Percentiles rank a stretch among this genome's conserved stretches.
Conservation (phyloP, 192 early-diverging fungal genomes). For the Umbelopsis ramanniana region DNA sequence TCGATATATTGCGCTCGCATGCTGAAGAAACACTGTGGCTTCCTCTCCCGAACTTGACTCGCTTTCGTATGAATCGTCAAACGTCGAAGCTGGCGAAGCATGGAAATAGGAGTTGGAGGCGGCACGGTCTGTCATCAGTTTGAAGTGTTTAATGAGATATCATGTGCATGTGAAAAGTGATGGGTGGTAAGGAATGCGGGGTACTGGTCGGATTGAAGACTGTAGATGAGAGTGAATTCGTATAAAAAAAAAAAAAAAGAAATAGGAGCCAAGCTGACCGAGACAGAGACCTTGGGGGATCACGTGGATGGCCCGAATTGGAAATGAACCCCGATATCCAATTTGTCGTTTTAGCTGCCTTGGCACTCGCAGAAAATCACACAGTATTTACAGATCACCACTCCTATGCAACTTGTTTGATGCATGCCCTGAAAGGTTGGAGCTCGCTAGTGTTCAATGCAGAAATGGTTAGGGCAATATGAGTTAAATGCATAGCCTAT, state of each 20-base stretch:
- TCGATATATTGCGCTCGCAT: conserved; percentile 17
- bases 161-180: not conserved
- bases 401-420: no score
- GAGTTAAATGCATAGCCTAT: no score
- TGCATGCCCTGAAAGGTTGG: no score
- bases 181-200: not conserved
- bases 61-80: conserved; percentile 20
- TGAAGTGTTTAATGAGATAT: not conserved
- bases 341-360: no score
- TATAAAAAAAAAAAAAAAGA: not conserved
- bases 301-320: no score
- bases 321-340: no score
- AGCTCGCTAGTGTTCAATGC: no score
- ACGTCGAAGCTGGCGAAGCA: not conserved
- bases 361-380: no score
- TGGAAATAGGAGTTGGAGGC: conserved; percentile 6
- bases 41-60: conserved; percentile 18
- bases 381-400: no score
- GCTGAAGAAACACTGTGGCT: conserved; percentile 19
- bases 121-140: conserved; percentile 14
- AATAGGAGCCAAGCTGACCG: not conserved
- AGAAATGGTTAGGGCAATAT: no score
- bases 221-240: not conserved
- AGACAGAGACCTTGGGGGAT: no score
- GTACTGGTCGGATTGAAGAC: not conserved